A percentile compares a stretch with the other conserved stretches of the same genome.
These are phyloP conservation scores for Macrocybe gigantea DNA, from an alignment of 768 basidiomycete genomes.

Conservation along the genomic window DNA sequence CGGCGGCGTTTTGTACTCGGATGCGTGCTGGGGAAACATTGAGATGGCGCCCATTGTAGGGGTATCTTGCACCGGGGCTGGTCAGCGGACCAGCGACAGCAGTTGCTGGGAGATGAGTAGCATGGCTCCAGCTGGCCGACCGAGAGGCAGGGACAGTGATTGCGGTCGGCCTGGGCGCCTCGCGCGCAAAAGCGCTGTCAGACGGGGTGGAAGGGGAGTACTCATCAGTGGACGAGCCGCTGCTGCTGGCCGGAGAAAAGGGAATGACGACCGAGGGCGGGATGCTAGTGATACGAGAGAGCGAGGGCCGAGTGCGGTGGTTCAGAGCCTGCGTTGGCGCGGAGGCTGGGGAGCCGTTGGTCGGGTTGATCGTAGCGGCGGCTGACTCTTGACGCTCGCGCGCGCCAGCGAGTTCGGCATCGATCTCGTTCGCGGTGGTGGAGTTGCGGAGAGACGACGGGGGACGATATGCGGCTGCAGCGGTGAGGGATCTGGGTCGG, in stretches of 20 bases:
- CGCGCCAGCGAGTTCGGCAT: background rate
- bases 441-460: slow-evolving; percentile 16
- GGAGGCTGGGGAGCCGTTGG: slow-evolving; percentile 5
- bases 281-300: no score
- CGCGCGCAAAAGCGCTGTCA: slow-evolving; percentile 14
- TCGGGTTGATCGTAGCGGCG: slow-evolving; percentile 30
- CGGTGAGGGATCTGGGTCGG: slow-evolving; percentile 16
- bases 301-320: no score
- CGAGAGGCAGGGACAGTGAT: no score
- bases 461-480: slow-evolving; percentile 14
- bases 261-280: no score
- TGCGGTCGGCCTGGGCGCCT: slow-evolving; percentile 2
- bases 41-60: slow-evolving; percentile 37
- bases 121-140: slow-evolving; percentile 33
- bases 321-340: no score
- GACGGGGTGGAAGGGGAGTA: slow-evolving; percentile 18
- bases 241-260: no score
- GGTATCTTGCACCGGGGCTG: slow-evolving; percentile 57
- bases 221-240: no score
- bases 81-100: slow-evolving; percentile 42
- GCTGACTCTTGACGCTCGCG: slow-evolving; percentile 20
- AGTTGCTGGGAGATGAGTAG: slow-evolving; percentile 27
- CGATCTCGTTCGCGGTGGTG: slow-evolving; percentile 14
- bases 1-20: slow-evolving; percentile 37
- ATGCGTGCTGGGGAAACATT: slow-evolving; percentile 34